phyloP scores from a whole-genome alignment of 2,329 filamentous ascomycete species.

The Graphiopsis chlorocephala region DNA sequence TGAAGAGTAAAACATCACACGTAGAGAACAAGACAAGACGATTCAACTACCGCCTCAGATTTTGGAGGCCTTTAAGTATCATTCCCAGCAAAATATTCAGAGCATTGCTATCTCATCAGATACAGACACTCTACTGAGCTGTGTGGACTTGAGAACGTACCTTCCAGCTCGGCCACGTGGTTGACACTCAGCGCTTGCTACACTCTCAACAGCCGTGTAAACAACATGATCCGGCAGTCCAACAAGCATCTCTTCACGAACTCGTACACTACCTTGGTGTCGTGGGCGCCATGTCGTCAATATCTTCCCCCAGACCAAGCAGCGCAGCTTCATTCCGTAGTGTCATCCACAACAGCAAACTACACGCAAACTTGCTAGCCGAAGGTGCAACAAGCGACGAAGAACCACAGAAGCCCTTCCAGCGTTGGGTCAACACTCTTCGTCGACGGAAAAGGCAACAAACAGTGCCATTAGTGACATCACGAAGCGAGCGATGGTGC shows the following conservation, averaged over 20 bases:
- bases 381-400: neutral
- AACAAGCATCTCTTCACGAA: neutral
- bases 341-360: constrained; percentile 4
- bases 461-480: constrained; percentile 37
- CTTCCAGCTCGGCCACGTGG: neutral
- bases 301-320: neutral
- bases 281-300: neutral
- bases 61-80: neutral
- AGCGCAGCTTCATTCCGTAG: constrained; percentile 1
- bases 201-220: neutral
- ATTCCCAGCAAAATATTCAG: neutral
- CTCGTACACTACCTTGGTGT: neutral
- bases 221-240: neutral
- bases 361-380: neutral
- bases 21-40: neutral
- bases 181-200: neutral
- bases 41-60: neutral
- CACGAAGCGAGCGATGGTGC: constrained; percentile 36
- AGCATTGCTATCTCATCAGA: neutral
- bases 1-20: neutral
- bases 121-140: neutral
- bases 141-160: neutral
- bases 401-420: constrained; percentile 53
- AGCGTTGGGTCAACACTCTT: constrained; percentile 70
- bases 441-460: constrained; percentile 55